Conservation (phyloP, 805 yeast genomes). For the Lipomyces mesembrius region DNA sequence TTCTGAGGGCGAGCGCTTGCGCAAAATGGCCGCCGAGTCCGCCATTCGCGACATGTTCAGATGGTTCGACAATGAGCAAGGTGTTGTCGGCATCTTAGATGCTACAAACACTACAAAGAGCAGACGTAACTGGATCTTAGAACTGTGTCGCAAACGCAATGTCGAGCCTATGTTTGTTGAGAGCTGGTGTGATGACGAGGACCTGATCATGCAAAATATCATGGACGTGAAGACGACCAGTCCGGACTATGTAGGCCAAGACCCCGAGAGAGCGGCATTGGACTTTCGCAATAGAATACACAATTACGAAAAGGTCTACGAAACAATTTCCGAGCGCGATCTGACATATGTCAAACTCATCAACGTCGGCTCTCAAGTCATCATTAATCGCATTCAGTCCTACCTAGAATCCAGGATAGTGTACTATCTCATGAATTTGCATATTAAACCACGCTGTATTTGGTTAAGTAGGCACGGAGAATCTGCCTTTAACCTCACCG, state of each 20-base stretch:
- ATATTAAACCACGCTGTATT: conserved; percentile 86
- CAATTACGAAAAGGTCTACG: conserved; percentile 73
- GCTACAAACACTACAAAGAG: conserved; percentile 85
- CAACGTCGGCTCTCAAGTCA: conserved; percentile 85
- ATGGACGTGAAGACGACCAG: conserved; percentile 84
- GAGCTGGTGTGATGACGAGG: conserved; percentile 85
- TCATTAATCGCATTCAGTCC: conserved; percentile 83
- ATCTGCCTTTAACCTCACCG: conserved; percentile 86
- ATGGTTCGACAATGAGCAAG: conserved; percentile 81
- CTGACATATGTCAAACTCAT: conserved; percentile 85
- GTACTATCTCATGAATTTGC: conserved; percentile 93
- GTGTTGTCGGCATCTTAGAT: conserved; percentile 90
- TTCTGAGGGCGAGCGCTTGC: conserved; percentile 61
- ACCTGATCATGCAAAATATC: conserved; percentile 76
- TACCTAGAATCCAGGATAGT: conserved; percentile 92
- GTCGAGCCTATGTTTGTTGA: conserved; percentile 93
- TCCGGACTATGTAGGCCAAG: conserved; percentile 75
- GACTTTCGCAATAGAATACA: conserved; percentile 78
- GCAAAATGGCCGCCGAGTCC: conserved; percentile 69
- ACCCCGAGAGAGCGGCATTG: conserved; percentile 69
- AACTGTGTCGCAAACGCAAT: conserved; percentile 61
- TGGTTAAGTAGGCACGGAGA: conserved; percentile 98
- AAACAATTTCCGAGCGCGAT: conserved; percentile 66
- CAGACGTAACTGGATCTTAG: conserved; percentile 67
- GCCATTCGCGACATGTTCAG: conserved; percentile 81